Conservation (phyloP, 2,329 filamentous ascomycete species). For the Clonostachys rhizophaga region DNA sequence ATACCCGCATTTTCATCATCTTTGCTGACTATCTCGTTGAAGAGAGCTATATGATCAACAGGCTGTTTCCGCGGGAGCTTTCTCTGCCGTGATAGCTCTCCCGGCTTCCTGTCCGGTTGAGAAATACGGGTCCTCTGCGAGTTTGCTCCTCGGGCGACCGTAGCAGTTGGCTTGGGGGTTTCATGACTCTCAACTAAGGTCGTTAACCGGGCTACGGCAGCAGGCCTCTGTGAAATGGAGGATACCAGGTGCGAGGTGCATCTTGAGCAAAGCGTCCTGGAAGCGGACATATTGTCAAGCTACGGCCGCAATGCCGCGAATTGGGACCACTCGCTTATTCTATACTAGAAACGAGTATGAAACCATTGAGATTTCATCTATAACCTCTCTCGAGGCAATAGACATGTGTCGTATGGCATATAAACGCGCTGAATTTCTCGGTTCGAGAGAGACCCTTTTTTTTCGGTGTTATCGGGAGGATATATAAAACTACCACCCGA, state of each 20-base stretch:
- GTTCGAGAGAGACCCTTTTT: too few species aligned
- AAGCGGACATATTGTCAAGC: constrained; percentile 1
- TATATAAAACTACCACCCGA: too few species aligned
- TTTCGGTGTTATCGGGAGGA: too few species aligned
- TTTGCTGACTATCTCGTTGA: constrained; percentile 25
- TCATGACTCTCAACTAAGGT: not conserved
- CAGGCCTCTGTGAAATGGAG: not conserved
- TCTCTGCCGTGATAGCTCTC: not conserved
- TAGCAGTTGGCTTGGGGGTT: not conserved
- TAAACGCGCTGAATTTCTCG: too few species aligned
- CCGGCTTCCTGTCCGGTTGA: not conserved
- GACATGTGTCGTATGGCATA: too few species aligned
- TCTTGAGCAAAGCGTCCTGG: constrained; percentile 1
- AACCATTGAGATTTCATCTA: too few species aligned
- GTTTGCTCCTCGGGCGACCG: not conserved
- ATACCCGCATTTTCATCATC: not conserved
- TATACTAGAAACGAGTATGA: too few species aligned
- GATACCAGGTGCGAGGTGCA: not conserved
- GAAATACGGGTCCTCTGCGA: not conserved
- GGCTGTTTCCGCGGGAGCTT: not conserved
- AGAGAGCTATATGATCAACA: constrained; percentile 18
- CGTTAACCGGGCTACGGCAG: not conserved
- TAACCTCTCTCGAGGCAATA: too few species aligned
- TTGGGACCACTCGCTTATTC: too few species aligned
- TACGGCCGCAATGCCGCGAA: too few species aligned